Conservation (phyloP, 805 yeast species). For the Lachancea sp. region DNA sequence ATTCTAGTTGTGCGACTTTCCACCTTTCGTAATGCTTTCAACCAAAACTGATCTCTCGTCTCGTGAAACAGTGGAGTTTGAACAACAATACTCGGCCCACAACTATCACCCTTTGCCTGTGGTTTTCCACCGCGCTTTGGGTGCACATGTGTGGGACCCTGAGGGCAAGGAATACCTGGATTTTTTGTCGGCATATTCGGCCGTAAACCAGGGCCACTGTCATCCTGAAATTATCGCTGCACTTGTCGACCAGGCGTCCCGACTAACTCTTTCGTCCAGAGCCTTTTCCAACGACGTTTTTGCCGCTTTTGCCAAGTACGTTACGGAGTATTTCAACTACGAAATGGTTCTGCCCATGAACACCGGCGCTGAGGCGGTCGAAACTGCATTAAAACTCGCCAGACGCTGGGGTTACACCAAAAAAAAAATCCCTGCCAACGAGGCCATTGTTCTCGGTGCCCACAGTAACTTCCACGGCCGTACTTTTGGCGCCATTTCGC, state of each 20-base stretch:
- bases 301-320: slow-evolving; percentile 78
- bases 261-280: slow-evolving; percentile 79
- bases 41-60: slow-evolving; percentile 50
- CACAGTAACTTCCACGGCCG: slow-evolving; percentile 94
- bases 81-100: slow-evolving; percentile 83
- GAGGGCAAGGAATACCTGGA: slow-evolving; percentile 93
- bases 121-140: slow-evolving; percentile 77
- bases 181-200: slow-evolving; percentile 90
- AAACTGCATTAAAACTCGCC: slow-evolving; percentile 87
- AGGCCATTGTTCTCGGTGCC: slow-evolving; percentile 85
- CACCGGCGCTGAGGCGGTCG: slow-evolving; percentile 98
- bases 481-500: slow-evolving; percentile 88
- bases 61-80: slow-evolving; percentile 57
- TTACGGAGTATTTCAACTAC: slow-evolving; percentile 83
- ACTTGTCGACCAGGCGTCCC: slow-evolving; percentile 77
- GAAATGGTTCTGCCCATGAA: slow-evolving; percentile 96
- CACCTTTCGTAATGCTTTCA: background rate
- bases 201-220: slow-evolving; percentile 97
- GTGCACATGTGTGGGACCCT: slow-evolving; percentile 97
- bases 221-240: slow-evolving; percentile 89
- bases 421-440: slow-evolving; percentile 74
- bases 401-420: slow-evolving; percentile 94
- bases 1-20: background rate
- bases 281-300: slow-evolving; percentile 89
- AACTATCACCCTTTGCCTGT: slow-evolving; percentile 97